phyloP scores from a whole-genome alignment of 345 rosid species.

The Firmiana major region DNA sequence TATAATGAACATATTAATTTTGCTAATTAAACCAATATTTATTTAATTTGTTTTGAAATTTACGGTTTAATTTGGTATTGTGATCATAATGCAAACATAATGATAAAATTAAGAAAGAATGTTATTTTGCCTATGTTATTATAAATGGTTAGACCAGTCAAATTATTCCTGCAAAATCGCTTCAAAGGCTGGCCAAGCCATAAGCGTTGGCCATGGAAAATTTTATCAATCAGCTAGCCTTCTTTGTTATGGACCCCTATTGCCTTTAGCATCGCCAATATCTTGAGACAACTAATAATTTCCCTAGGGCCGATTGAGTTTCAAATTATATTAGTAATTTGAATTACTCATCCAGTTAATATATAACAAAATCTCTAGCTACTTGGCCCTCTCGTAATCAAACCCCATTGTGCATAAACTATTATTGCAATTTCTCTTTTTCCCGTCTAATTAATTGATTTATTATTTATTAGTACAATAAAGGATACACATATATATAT shows the following conservation, averaged over 20 bases:
- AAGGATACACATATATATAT: too few species aligned
- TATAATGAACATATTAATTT: too few species aligned
- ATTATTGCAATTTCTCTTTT: too few species aligned
- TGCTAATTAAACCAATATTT: too few species aligned
- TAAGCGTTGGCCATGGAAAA: neutral
- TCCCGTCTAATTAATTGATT: too few species aligned
- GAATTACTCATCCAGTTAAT: neutral
- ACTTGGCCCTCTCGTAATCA: too few species aligned
- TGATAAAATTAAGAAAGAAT: neutral
- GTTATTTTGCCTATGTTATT: neutral
- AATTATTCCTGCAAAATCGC: constrained; percentile 19
- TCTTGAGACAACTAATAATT: constrained; percentile 18
- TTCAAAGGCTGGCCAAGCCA: neutral
- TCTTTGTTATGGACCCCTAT: constrained; percentile 25
- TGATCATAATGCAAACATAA: too few species aligned
- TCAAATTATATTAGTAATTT: neutral
- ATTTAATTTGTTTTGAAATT: too few species aligned
- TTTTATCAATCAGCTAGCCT: neutral
- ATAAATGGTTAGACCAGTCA: constrained; percentile 14
- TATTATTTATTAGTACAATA: too few species aligned
- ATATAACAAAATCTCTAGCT: too few species aligned
- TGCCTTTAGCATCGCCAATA: constrained; percentile 22
- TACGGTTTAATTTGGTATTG: too few species aligned
- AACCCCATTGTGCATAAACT: too few species aligned
- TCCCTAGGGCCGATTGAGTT: constrained; percentile 9